Conservation (phyloP, 164 flowering plant genomes). For the grape (Vitis vinifera) region ASM3070453v1 NC_081816.1:16440001-16440500, state of each 20-base stretch:
- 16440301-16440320: too few species aligned
- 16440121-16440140: conserved; percentile 72
- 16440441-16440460: too few species aligned
- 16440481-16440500: too few species aligned
- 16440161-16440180: conserved; percentile 88
- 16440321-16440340: too few species aligned
- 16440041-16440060: conserved; percentile 78
- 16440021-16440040: not conserved
- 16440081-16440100: conserved; percentile 59
- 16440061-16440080: conserved; percentile 69
- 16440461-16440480: too few species aligned
- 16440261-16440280: not conserved
- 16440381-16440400: not conserved
- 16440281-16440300: not conserved
- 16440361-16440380: not conserved
- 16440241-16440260: too few species aligned
- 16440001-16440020: not conserved
- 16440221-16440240: not conserved
- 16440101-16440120: conserved; percentile 79
- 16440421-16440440: not conserved
- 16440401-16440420: not conserved
- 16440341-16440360: too few species aligned
- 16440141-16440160: conserved; percentile 81
- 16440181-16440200: conserved; percentile 94
- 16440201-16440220: conserved; percentile 95